Evolutionary conservation across 2,329 filamentous ascomycete genomes (phyloP).

Genomic region (Thelonectria blattea): DNA sequence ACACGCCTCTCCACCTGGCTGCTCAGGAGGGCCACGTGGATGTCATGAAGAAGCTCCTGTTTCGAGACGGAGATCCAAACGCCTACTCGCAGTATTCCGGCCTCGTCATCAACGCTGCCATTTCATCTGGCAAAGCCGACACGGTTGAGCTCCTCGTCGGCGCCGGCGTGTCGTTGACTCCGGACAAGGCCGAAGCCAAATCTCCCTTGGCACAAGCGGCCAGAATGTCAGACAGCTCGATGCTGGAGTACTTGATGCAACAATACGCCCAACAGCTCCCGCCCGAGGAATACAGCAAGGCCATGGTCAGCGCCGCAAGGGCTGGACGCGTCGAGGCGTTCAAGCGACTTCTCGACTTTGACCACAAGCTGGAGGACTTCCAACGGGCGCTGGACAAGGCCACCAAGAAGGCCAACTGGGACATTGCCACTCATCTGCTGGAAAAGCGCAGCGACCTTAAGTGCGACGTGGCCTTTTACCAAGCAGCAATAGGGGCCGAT

Average conservation of each 20-base stretch:
- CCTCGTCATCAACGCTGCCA: slow-evolving; percentile 49
- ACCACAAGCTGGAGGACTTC: slow-evolving; percentile 41
- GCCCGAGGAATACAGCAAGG: slow-evolving; percentile 47
- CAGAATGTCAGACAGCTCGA: slow-evolving; percentile 45
- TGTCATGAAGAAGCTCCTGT: slow-evolving; percentile 48
- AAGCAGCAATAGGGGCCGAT: slow-evolving; percentile 42
- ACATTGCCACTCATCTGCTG: slow-evolving; percentile 44
- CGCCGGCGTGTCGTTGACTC: slow-evolving; percentile 42
- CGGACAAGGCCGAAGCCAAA: slow-evolving; percentile 27
- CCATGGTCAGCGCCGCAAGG: slow-evolving; percentile 47
- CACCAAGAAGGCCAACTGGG: slow-evolving; percentile 45
- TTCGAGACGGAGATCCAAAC: slow-evolving; percentile 46
- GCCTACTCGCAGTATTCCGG: slow-evolving; percentile 37
- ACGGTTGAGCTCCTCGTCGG: slow-evolving; percentile 49
- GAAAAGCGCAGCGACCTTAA: slow-evolving; percentile 41
- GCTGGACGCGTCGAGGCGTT: slow-evolving; percentile 48
- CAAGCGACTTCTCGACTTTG: slow-evolving; percentile 46
- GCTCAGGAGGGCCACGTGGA: slow-evolving; percentile 46
- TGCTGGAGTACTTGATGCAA: slow-evolving; percentile 50
- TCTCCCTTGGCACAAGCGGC: slow-evolving; percentile 48
- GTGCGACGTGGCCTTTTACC: slow-evolving; percentile 44
- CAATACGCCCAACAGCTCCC: slow-evolving; percentile 48
- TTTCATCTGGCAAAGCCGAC: slow-evolving; percentile 48
- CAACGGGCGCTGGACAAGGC: slow-evolving; percentile 45
- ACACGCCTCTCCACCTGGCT: slow-evolving; percentile 49